phyloP scores from a whole-genome alignment of 192 early-diverging fungal species.

The Coemansia sp. region DNA sequence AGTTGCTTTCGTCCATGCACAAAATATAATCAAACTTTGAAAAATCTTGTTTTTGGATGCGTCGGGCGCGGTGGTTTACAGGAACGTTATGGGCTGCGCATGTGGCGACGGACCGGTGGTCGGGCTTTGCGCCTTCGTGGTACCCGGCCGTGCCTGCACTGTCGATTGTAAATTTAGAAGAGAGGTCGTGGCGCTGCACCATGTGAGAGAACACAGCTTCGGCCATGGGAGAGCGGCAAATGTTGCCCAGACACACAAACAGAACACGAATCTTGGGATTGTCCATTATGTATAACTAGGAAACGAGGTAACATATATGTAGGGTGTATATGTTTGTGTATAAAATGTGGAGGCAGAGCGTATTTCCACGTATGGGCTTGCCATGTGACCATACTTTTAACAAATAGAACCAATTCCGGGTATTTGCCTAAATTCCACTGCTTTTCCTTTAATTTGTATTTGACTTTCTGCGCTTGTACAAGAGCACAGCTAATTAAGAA shows the following conservation, averaged over 20 bases:
- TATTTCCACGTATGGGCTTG: not conserved
- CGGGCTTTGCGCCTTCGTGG: conserved; percentile 73
- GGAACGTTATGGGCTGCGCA: conserved; percentile 71
- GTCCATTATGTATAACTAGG: not conserved
- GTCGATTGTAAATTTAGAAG: conserved; percentile 70
- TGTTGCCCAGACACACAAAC: conserved; percentile 77
- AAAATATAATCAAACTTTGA: conserved; percentile 79
- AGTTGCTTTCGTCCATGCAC: conserved; percentile 88
- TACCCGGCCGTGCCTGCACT: conserved; percentile 83
- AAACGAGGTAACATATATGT: not conserved
- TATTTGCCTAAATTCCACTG: no score
- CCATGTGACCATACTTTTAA: not conserved
- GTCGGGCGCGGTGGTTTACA: conserved; percentile 73
- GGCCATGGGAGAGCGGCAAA: conserved; percentile 91
- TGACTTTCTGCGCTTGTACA: not conserved
- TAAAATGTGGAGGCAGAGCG: not conserved
- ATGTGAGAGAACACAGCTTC: conserved; percentile 86
- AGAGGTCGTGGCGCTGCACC: conserved; percentile 61
- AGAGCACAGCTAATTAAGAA: not conserved
- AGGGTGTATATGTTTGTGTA: not conserved
- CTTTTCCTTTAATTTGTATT: not conserved
- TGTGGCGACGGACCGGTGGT: conserved; percentile 64
- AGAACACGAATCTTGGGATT: conserved; percentile 39
- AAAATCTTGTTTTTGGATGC: conserved; percentile 67
- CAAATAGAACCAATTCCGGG: no score